These are phyloP conservation scores for Citrus unshiu DNA, from an alignment of 345 rosid genomes.

Conservation along the genomic window DNA sequence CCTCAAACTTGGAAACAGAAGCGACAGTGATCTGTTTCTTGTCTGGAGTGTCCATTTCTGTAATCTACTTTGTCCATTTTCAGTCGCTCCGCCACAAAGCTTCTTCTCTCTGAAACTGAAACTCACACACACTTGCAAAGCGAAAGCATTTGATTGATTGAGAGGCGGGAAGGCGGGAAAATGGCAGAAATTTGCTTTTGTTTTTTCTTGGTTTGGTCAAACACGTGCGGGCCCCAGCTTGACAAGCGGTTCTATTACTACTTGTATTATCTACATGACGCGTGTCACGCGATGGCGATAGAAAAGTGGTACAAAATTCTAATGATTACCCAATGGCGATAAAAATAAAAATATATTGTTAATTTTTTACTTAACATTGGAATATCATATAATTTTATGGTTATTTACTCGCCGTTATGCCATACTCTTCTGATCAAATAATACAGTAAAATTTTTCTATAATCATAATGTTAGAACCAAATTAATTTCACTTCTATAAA, in stretches of 20 bases:
- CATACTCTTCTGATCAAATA: fast-evolving
- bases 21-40: conserved; percentile 37
- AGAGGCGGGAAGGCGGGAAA: neutral
- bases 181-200: neutral
- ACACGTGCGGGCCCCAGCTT: neutral
- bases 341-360: too few species aligned
- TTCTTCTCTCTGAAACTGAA: neutral
- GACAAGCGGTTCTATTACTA: too few species aligned
- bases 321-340: too few species aligned
- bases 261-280: too few species aligned
- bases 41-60: conserved; percentile 60
- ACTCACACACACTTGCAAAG: neutral
- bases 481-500: too few species aligned
- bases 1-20: conserved; percentile 48
- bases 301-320: too few species aligned
- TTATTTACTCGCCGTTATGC: too few species aligned
- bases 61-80: neutral
- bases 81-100: neutral
- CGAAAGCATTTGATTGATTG: neutral
- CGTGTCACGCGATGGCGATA: too few species aligned
- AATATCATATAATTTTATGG: too few species aligned
- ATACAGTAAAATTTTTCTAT: too few species aligned
- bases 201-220: neutral
- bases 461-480: too few species aligned
- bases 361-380: too few species aligned